phyloP scores from a whole-genome alignment of 2,329 filamentous ascomycete genomes.

The Xylaria sp. region DNA sequence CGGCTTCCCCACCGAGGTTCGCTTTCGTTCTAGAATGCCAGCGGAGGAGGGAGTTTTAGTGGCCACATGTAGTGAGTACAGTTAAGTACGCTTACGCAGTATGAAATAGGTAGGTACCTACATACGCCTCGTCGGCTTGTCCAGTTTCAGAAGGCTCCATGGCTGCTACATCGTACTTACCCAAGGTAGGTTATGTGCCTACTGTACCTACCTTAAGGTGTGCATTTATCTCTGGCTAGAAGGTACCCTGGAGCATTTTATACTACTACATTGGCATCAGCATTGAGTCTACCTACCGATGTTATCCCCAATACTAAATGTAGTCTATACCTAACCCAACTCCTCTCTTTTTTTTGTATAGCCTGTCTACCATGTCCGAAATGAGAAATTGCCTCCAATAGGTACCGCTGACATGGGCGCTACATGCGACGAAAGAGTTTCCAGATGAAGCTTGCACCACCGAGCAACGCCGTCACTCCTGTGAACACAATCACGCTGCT shows the following conservation, averaged over 20 bases:
- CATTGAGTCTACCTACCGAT: too few species aligned
- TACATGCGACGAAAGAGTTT: slow-evolving; percentile 45
- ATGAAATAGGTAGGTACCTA: not conserved
- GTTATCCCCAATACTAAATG: too few species aligned
- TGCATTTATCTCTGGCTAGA: too few species aligned
- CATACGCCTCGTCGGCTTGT: not conserved
- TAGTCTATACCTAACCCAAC: not conserved
- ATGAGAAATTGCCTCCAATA: not conserved
- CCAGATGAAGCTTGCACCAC: slow-evolving; percentile 58
- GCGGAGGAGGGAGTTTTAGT: not conserved
- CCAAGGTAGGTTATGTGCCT: too few species aligned
- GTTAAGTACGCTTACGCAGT: too few species aligned
- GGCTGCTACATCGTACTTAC: too few species aligned
- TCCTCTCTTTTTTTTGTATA: not conserved
- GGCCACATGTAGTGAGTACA: too few species aligned
- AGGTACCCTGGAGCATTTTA: too few species aligned
- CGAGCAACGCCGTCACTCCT: slow-evolving; percentile 61
- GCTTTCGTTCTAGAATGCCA: not conserved
- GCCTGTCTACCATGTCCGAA: not conserved
- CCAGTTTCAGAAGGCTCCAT: not conserved
- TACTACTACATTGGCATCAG: too few species aligned
- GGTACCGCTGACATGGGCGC: slow-evolving; percentile 29
- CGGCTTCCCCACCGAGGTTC: slow-evolving; percentile 31
- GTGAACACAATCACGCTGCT: slow-evolving; percentile 67
- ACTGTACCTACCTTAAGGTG: too few species aligned